A percentile compares a stretch with the other conserved stretches of the same genome.
These are phyloP conservation scores for Neurospora sublineolata DNA, from an alignment of 495 filamentous ascomycete genomes.

Conservation along the genomic window DNA sequence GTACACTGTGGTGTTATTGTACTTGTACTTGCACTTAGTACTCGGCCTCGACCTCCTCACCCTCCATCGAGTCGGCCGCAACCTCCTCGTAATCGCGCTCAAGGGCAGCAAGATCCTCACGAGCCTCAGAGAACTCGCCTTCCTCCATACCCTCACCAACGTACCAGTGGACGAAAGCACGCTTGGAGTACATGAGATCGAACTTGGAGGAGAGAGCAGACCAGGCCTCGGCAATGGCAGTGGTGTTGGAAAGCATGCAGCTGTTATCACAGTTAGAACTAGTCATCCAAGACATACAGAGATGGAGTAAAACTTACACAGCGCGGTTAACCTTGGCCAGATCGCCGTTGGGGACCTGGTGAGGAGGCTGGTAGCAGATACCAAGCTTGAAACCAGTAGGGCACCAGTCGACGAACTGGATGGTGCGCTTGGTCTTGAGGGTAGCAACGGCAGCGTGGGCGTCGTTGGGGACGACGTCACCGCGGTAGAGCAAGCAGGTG, in stretches of 20 bases:
- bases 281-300: slow-evolving; percentile 3
- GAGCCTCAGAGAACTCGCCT: slow-evolving; percentile 97
- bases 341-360: slow-evolving; percentile 91
- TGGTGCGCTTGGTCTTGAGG: slow-evolving; percentile 96
- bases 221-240: slow-evolving; percentile 97
- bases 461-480: slow-evolving; percentile 95
- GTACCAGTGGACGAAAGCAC: slow-evolving; percentile 99
- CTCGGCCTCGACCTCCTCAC: slow-evolving; percentile 83
- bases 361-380: slow-evolving; percentile 97
- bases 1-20: neutral
- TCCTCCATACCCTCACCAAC: slow-evolving; percentile 99
- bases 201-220: slow-evolving; percentile 95
- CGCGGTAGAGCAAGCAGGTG: slow-evolving; percentile 93
- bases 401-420: slow-evolving; percentile 99
- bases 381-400: slow-evolving; percentile 99
- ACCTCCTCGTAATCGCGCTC: slow-evolving; percentile 99
- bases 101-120: slow-evolving; percentile 93
- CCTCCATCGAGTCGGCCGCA: slow-evolving; percentile 87
- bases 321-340: slow-evolving; percentile 95
- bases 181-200: slow-evolving; percentile 99
- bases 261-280: slow-evolving; percentile 29
- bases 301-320: slow-evolving; percentile 53
- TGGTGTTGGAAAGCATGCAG: slow-evolving; percentile 99
- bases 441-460: slow-evolving; percentile 81
- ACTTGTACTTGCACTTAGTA: slow-evolving; percentile 49